Base-by-base conservation (phyloP, 768 basidiomycete species). In the Trametes cubensis region DNA sequence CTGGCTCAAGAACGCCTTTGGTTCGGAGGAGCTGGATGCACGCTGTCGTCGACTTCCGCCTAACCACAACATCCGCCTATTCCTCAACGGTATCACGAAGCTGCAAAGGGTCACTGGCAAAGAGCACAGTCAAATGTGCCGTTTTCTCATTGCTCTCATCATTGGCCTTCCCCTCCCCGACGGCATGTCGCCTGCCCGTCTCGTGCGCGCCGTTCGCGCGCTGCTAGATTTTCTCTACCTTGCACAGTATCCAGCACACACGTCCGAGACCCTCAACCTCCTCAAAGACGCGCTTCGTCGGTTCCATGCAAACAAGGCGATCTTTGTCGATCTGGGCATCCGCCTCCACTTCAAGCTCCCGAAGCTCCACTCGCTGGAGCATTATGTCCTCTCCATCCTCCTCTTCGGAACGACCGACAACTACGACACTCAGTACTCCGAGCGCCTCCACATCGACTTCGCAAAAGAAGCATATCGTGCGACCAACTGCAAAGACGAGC, bases 281-380 rank as follows among this genome's bases (percentile, higher is more conserved):
- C 51, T 75, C 26, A 13, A 60, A 0, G 30, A 47, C 0, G 59
- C 69, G 0, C 41, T 73, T 0, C 23, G 28, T 3, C 49, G 40
- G 1, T 71, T 73, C 46, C 79, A 82, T 60, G 48, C 59, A 54
- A 69, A 76, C 65, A 80, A 80, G 56, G 55, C 56, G 8, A 68
- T 78, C 2, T 80, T 81, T 60, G 47, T 77, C n/a, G 67, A 72
- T 18, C 66, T 77, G 11, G 63, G 58, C 20, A 45, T 48, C 7
- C 61, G 58, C 1, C 4, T 18, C 14, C 48, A 59, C 28, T 66
- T 67, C 62, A 61, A 61, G 13, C 6, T 67, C 5, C 66, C 63
- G 18, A 67, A 67, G 42, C 39, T 67, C 1, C 66, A 67, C 26
- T 49, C 52, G 0, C 49, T 64, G 2, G 55, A 58, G 6, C 56